A percentile compares a stretch with the other conserved stretches of the same genome.
Evolutionary conservation across 2,329 filamentous ascomycete genomes (phyloP).

Genomic region (Exutisphaerella laricina): DNA sequence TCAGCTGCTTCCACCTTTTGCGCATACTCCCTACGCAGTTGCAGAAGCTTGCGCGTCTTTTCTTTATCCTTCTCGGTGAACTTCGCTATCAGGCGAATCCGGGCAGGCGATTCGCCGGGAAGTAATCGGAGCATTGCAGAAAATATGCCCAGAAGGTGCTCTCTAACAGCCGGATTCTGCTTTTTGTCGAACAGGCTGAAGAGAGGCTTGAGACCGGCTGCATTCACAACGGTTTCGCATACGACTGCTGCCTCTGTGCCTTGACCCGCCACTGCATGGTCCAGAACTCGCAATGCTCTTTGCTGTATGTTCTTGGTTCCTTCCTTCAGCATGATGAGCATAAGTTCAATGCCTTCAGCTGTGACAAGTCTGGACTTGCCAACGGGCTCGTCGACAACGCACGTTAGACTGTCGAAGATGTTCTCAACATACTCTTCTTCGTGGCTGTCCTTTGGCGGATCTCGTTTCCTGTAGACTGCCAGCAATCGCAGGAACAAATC

Average conservation of each 20-base stretch:
- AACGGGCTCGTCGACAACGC: constrained; percentile 65
- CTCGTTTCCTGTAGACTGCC: constrained; percentile 75
- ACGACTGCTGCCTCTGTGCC: constrained; percentile 47
- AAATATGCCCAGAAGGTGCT: constrained; percentile 82
- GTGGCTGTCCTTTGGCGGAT: constrained; percentile 77
- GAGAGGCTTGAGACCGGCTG: constrained; percentile 73
- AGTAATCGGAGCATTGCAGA: constrained; percentile 73
- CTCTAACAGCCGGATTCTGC: constrained; percentile 59
- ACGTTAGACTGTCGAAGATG: constrained; percentile 79
- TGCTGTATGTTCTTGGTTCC: constrained; percentile 75
- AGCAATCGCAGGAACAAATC: constrained; percentile 78
- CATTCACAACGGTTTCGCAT: constrained; percentile 72
- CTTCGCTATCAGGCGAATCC: constrained; percentile 83
- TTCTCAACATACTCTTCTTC: constrained; percentile 97
- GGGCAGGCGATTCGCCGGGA: constrained; percentile 67
- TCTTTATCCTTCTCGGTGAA: constrained; percentile 93
- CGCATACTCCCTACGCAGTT: constrained; percentile 65
- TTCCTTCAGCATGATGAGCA: constrained; percentile 84
- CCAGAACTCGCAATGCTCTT: constrained; percentile 72
- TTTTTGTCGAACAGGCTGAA: constrained; percentile 89
- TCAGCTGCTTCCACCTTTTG: constrained; percentile 59
- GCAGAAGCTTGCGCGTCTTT: constrained; percentile 69
- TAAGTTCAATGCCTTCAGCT: constrained; percentile 86
- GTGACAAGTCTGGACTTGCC: constrained; percentile 81
- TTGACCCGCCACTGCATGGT: constrained; percentile 66